Evolutionary conservation across 805 yeast genomes (phyloP).

Genomic region (Cyberlindnera petersonii): DNA sequence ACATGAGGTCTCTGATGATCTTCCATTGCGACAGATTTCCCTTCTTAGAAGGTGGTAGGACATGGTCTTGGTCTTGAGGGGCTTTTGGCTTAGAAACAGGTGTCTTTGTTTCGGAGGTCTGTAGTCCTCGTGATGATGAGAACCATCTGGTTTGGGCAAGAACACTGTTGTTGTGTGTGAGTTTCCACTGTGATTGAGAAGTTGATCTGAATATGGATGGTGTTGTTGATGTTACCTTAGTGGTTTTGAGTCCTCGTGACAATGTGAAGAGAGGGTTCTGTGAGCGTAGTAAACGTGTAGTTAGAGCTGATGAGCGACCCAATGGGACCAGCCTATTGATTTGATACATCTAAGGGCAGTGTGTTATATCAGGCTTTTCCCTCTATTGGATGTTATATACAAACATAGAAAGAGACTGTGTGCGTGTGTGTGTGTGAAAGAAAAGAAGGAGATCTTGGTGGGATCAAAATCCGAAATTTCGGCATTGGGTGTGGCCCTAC

Average conservation of each 20-base stretch:
- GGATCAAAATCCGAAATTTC: too few species aligned
- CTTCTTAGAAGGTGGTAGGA: constrained; percentile 5
- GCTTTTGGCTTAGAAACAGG: constrained; percentile 1
- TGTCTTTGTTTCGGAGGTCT: not conserved
- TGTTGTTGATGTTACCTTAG: not conserved
- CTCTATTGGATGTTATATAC: too few species aligned
- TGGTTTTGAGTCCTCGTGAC: not conserved
- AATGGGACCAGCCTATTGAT: not conserved
- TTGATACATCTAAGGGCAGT: too few species aligned
- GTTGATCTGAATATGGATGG: not conserved
- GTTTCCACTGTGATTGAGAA: not conserved
- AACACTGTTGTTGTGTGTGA: not conserved
- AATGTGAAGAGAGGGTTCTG: not conserved
- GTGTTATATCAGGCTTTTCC: too few species aligned
- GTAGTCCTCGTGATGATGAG: not conserved
- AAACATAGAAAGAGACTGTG: too few species aligned
- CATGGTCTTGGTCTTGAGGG: constrained; percentile 5
- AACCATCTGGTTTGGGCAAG: constrained; percentile 1
- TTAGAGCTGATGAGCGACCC: constrained; percentile 1
- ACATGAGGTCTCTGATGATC: constrained; percentile 60
- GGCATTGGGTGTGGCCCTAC: constrained; percentile 2
- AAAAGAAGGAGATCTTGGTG: too few species aligned
- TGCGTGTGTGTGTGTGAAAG: too few species aligned
- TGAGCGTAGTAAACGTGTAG: not conserved
- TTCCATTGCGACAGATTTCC: constrained; percentile 36